Base-by-base conservation (phyloP, 106 monocot genomes). In the Ottelia alismoides region DNA sequence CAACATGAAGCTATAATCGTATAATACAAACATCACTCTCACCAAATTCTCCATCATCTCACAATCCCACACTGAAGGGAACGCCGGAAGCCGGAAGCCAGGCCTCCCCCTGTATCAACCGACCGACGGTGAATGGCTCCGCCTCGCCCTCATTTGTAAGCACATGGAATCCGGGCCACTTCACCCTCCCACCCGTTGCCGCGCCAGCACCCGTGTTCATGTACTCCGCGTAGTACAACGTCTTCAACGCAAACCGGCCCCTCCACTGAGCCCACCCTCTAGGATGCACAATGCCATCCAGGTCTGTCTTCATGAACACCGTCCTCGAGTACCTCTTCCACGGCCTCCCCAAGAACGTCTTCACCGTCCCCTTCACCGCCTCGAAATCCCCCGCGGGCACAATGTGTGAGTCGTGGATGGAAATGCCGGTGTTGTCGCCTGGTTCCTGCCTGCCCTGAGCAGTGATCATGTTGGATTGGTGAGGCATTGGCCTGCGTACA, bases 161-260 rank as follows among this genome's bases (percentile, higher is more conserved):
- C 14, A 73, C 20, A 30, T 85, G 85, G 47, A 65, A 82, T 0
- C 92, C 85, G 14, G 70, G 65, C 92, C 92, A 92, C 29, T 43
- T 73, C 30, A 92, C 81, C 17, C 92, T 52, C 46, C 45, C 3
- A 21, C 64, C 61, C 47, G 69, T 47, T 35, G 27, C 64, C 1
- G 85, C 55, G 6, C 85, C 85, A 2, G 77, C 70, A 2, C 82
- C 86, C 1, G 50, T 79, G 64, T 92, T 92, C 50, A 14, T 23
- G 55, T 52, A 86, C 79, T 92, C 92, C 0, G 69, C 82, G 26
- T 82, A 92, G 61, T 65, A 86, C 49, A 92, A 31, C 3, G 82
- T 82, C 22, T 69, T 57, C 2, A 78, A 71, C 1, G 53, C 75
- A 22, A 72, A 74, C 6, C 57, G 25, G 2, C 73, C 78, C 12